Evolutionary conservation across 116 monocot species (phyloP).

Genomic region (Zostera marina): DNA sequence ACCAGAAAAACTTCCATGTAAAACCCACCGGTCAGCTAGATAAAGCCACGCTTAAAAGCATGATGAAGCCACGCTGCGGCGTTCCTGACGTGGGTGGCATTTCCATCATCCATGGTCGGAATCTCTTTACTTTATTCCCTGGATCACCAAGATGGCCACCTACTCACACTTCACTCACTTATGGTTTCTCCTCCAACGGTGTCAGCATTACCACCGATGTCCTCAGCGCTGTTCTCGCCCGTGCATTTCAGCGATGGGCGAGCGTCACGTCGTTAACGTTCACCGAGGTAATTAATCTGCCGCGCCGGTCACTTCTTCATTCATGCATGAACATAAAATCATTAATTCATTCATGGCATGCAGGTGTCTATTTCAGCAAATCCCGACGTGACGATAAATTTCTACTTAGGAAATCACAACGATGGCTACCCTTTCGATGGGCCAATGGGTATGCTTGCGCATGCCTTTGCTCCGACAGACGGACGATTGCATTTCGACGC

Average conservation of each 20-base stretch:
- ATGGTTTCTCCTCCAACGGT: background rate
- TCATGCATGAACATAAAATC: background rate
- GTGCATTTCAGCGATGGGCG: background rate
- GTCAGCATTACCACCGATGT: background rate
- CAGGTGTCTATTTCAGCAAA: background rate
- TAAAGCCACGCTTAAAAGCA: background rate
- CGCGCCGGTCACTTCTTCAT: background rate
- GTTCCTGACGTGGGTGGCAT: background rate
- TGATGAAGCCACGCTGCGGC: background rate
- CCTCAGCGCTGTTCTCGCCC: background rate
- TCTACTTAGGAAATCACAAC: conserved; percentile 31
- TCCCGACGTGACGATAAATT: background rate
- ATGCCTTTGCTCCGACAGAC: conserved; percentile 58
- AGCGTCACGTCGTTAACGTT: background rate
- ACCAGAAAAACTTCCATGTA: background rate
- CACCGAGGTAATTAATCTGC: background rate
- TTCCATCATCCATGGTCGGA: background rate
- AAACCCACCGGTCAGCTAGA: background rate
- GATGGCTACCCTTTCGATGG: conserved; percentile 71
- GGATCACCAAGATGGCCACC: background rate
- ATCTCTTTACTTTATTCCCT: background rate
- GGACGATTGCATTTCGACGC: conserved; percentile 66
- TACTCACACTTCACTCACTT: background rate
- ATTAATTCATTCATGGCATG: background rate
- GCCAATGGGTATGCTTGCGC: conserved; percentile 39